Evolutionary conservation across 768 basidiomycete species (phyloP), one percentile per base, ranked within the genome.

Genomic region (Rossbeevera mucosa): DNA sequence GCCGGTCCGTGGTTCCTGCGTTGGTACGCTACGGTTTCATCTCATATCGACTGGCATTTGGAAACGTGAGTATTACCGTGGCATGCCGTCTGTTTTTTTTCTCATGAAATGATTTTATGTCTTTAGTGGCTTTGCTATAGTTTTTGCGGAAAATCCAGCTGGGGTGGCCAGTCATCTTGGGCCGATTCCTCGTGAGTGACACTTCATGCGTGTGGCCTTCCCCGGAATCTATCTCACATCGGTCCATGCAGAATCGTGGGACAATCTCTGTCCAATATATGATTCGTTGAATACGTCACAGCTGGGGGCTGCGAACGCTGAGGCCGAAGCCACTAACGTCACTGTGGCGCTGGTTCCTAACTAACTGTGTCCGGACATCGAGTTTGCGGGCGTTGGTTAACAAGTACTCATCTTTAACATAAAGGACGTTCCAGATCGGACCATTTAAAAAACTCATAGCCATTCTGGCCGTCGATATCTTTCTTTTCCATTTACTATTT

Each of bases 1-100:
- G 70, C 82, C 1, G 84, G 85, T 6, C 75, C 79, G 9, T 83
- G 81, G 78, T 69, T 77, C 55, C 54, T 76, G 5, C 40, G 21
- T 20, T 41, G 40, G 40, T 41, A 21, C 18, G 40, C 21, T 41
- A 21, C 18, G 40, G 20, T 33, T 33, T 33, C 33, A 33, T 33
- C n/a, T 44, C 66, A 66, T 24, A 62, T 66, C 16, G 66, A 68
- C 21, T 67, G 65, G 66, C 66, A 67, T 41, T 48, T 67, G 0
- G 56, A 62, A 40, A 52, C 50, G 66, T 64, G 14, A 38, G 66
- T 54, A 13, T 28, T 40, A 4, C 16, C 22, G 33, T 9, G 5
- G 9, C 7, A 25, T 50, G 13, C n/a, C 33, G 33, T 33, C 31
- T 33, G 4, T 33, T n/a, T 3, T n/a, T 33, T 3, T n/a, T 33